Percentiles rank a stretch among this genome's conserved stretches.
phyloP scores from a whole-genome alignment of 2,329 filamentous ascomycete species.

The Trichophyton equinum region DNA sequence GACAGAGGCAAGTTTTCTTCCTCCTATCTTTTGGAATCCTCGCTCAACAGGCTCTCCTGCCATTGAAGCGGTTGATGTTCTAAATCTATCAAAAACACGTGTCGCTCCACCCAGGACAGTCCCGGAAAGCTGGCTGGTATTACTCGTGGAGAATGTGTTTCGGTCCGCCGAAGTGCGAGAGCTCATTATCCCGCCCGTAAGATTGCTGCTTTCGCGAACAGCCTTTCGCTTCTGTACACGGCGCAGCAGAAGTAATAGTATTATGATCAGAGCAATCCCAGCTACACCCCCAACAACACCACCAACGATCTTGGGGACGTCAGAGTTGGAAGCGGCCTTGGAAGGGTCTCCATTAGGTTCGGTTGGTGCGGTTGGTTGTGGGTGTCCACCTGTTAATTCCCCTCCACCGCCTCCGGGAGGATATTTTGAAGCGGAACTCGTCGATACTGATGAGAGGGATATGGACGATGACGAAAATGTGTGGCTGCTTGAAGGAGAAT shows the following conservation, averaged over 20 bases:
- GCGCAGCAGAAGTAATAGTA: constrained; percentile 39
- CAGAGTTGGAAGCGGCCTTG: constrained; percentile 15
- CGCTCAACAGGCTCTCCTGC: constrained; percentile 30
- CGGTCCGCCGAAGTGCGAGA: neutral
- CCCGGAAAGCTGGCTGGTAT: constrained; percentile 24
- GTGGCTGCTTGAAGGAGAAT: neutral
- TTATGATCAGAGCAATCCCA: constrained; percentile 40
- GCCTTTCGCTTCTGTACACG: constrained; percentile 38
- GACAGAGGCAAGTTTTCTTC: constrained; percentile 36
- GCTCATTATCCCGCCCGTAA: neutral
- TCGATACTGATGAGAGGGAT: constrained; percentile 5
- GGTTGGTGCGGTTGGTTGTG: neutral
- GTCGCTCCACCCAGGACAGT: constrained; percentile 28
- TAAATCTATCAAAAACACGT: constrained; percentile 30
- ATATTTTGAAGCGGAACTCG: constrained; percentile 4
- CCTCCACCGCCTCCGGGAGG: constrained; percentile 10
- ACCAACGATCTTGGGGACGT: constrained; percentile 45
- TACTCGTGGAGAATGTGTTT: constrained; percentile 4
- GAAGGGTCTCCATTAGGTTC: constrained; percentile 4
- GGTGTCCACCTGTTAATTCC: constrained; percentile 3
- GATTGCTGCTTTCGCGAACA: neutral
- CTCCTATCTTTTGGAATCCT: constrained; percentile 39
- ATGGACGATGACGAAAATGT: neutral
- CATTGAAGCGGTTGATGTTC: constrained; percentile 26
- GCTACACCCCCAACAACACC: constrained; percentile 52